Percentiles rank a stretch among this genome's conserved stretches.
Conservation (phyloP, 352 stramenopile species). For the Globisporangium acanthophoron region DNA sequence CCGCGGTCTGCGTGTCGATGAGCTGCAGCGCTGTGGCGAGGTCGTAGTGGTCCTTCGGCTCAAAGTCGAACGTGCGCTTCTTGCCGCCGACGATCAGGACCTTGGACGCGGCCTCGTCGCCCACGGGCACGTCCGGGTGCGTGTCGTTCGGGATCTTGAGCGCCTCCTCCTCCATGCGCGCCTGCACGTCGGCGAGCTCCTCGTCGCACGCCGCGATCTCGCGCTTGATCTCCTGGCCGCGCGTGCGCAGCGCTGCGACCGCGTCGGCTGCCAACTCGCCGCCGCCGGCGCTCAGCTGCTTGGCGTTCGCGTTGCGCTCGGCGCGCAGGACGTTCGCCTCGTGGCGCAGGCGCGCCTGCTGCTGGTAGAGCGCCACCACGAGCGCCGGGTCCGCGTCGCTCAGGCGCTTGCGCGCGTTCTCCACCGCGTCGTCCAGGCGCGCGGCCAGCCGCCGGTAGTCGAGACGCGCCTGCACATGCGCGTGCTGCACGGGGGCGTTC, state of each 20-base stretch:
- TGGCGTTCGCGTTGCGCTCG: slow-evolving; percentile 62
- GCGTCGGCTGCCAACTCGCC: slow-evolving; percentile 22
- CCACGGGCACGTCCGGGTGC: slow-evolving; percentile 61
- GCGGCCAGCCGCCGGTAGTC: slow-evolving; percentile 70
- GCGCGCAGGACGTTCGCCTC: slow-evolving; percentile 50
- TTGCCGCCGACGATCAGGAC: slow-evolving; percentile 44
- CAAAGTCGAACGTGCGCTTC: slow-evolving; percentile 57
- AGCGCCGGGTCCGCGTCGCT: slow-evolving; percentile 59
- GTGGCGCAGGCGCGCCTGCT: slow-evolving; percentile 47
- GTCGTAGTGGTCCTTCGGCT: slow-evolving; percentile 66
- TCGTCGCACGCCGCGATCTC: slow-evolving; percentile 41
- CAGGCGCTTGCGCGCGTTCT: slow-evolving; percentile 60
- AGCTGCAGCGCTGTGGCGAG: slow-evolving; percentile 60
- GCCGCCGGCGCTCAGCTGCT: slow-evolving; percentile 49
- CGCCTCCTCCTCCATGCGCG: slow-evolving; percentile 55
- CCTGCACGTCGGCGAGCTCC: slow-evolving; percentile 34
- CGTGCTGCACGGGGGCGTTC: slow-evolving; percentile 31
- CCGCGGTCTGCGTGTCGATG: slow-evolving; percentile 64
- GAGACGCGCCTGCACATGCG: slow-evolving; percentile 61
- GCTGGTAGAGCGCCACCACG: slow-evolving; percentile 62
- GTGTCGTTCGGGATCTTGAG: slow-evolving; percentile 78
- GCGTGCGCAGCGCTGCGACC: slow-evolving; percentile 35
- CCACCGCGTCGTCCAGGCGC: slow-evolving; percentile 45
- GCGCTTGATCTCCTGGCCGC: slow-evolving; percentile 48
- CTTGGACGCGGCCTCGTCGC: slow-evolving; percentile 47